Conservation (phyloP, 345 rosid genomes). For the Barbarea vulgaris region DNA sequence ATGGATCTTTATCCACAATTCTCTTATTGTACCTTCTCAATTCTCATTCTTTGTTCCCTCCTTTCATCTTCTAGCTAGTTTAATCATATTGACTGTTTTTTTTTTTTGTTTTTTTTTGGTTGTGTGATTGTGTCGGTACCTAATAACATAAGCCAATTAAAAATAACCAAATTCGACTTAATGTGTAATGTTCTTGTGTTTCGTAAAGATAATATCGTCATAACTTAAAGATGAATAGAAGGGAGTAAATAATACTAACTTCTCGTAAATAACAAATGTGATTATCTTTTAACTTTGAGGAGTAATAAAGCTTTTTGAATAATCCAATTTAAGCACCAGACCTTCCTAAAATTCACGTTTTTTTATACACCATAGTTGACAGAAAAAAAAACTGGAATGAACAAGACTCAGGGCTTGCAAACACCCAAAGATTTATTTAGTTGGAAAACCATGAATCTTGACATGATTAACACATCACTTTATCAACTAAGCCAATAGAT, state of each 20-base stretch:
- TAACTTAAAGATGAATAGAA: neutral
- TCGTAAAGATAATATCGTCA: neutral
- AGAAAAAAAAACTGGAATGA: neutral
- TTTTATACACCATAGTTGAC: neutral
- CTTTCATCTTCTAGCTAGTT: slow-evolving; percentile 11
- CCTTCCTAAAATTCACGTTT: neutral
- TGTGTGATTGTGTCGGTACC: slow-evolving; percentile 1
- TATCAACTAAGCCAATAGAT: neutral
- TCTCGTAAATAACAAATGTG: neutral
- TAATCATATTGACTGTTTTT: neutral
- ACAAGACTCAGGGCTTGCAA: neutral
- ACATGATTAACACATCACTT: neutral
- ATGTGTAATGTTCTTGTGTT: slow-evolving; percentile 2
- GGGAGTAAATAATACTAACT: neutral
- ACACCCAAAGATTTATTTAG: neutral
- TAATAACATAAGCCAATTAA: neutral
- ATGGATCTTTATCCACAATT: slow-evolving; percentile 9
- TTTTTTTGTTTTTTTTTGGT: neutral
- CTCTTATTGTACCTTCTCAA: slow-evolving; percentile 10
- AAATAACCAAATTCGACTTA: neutral
- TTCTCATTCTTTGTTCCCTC: slow-evolving; percentile 1
- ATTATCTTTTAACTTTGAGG: neutral
- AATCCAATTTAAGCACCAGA: neutral
- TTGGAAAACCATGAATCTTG: slow-evolving; percentile 2
- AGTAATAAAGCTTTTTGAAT: neutral